A percentile compares a stretch with the other conserved stretches of the same genome.
Conservation (phyloP, 2,329 filamentous ascomycete genomes). For the Penicillium sp. region DNA sequence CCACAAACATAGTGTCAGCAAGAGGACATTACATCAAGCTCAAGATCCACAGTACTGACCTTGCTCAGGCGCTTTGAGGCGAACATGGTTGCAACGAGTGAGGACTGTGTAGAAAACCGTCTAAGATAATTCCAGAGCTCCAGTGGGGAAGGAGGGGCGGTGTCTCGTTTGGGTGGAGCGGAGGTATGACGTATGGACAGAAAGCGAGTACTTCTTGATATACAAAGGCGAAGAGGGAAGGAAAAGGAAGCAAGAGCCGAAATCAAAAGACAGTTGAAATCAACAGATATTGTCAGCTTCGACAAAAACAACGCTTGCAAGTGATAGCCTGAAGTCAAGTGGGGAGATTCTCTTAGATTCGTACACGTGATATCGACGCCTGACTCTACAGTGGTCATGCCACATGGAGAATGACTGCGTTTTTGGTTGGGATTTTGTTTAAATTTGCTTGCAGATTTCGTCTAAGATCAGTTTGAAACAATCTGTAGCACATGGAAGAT, state of each 20-base stretch:
- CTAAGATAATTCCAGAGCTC: neutral
- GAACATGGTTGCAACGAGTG: constrained; percentile 43
- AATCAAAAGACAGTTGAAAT: neutral
- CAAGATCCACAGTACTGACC: constrained; percentile 32
- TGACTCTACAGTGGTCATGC: neutral
- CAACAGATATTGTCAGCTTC: neutral
- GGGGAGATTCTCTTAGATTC: neutral
- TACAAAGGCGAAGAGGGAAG: neutral
- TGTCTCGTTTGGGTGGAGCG: constrained; percentile 2
- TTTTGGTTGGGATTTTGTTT: too few relatives aligned
- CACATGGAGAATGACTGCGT: neutral
- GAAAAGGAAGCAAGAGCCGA: neutral
- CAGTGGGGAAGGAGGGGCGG: constrained; percentile 9
- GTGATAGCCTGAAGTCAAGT: neutral
- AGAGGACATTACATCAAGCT: neutral
- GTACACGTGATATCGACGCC: constrained; percentile 6
- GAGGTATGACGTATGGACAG: constrained; percentile 8
- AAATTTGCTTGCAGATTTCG: too few relatives aligned
- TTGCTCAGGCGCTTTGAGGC: constrained; percentile 50
- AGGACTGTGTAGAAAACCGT: neutral
- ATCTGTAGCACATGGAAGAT: neutral
- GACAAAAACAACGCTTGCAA: neutral
- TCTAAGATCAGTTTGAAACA: neutral
- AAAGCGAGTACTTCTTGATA: neutral
- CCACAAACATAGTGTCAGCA: constrained; percentile 23